These are phyloP conservation scores for Trichoderma oligosporum DNA, from an alignment of 2,329 filamentous ascomycete genomes.

Conservation along the genomic window DNA sequence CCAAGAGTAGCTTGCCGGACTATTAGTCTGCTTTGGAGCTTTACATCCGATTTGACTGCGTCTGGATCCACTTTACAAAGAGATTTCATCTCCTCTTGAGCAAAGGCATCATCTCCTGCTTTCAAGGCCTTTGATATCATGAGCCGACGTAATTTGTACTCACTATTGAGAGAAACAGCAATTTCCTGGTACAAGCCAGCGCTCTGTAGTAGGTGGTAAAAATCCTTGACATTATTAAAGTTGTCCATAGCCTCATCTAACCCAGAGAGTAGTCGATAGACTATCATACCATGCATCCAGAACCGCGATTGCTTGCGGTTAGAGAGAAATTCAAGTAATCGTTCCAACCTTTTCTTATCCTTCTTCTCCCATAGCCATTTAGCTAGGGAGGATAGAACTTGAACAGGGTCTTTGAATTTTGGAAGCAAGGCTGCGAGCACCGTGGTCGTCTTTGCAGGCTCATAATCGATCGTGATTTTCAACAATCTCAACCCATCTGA, in stretches of 20 bases:
- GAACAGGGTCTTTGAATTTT: conserved; percentile 25
- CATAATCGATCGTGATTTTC: conserved; percentile 21
- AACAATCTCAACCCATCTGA: conserved; percentile 28
- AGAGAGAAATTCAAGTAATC: conserved; percentile 20
- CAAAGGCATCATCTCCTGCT: conserved; percentile 29
- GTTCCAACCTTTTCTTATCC: conserved; percentile 14
- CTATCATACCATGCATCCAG: conserved; percentile 22
- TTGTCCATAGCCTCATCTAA: not conserved
- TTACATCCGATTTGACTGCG: conserved; percentile 25
- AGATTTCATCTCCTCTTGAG: conserved; percentile 26
- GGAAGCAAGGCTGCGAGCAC: conserved; percentile 26
- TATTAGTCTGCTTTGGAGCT: conserved; percentile 29
- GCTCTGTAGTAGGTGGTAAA: conserved; percentile 30
- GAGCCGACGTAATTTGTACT: conserved; percentile 31
- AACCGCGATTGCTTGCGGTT: conserved; percentile 6
- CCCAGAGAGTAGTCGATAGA: conserved; percentile 20
- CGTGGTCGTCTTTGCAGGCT: conserved; percentile 21
- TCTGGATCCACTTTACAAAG: conserved; percentile 25
- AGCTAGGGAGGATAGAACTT: conserved; percentile 18
- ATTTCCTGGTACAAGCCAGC: conserved; percentile 28
- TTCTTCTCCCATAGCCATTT: conserved; percentile 13
- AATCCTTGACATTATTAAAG: conserved; percentile 24
- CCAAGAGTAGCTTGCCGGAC: conserved; percentile 29
- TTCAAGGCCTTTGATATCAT: conserved; percentile 29
- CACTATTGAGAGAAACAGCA: conserved; percentile 21